Conservation (phyloP, 2,329 filamentous ascomycete species). For the Stachybotrys elegans region DNA sequence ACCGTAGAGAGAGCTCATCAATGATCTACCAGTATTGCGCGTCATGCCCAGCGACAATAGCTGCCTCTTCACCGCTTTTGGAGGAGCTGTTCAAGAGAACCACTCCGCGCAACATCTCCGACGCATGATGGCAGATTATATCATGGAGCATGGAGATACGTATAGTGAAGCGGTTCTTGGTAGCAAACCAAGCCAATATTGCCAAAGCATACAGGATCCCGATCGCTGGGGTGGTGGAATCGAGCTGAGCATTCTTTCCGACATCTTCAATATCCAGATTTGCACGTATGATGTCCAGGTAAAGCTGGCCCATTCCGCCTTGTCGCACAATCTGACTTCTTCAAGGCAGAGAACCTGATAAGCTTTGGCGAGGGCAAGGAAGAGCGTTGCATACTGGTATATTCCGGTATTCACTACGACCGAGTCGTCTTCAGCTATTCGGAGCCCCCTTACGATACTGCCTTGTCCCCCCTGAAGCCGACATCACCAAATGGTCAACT, state of each 20-base stretch:
- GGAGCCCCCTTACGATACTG: slow-evolving; percentile 48
- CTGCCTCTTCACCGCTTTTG: slow-evolving; percentile 88
- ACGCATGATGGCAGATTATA: slow-evolving; percentile 71
- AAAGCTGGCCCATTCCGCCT: slow-evolving; percentile 4
- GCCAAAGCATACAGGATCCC: slow-evolving; percentile 71
- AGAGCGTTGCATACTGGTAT: slow-evolving; percentile 74
- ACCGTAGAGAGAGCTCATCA: slow-evolving; percentile 5
- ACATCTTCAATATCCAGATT: slow-evolving; percentile 82
- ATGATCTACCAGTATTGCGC: slow-evolving; percentile 64
- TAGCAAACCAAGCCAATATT: slow-evolving; percentile 68
- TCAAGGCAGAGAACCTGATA: slow-evolving; percentile 29
- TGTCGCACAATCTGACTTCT: background rate
- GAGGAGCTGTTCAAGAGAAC: slow-evolving; percentile 64
- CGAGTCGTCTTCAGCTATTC: slow-evolving; percentile 71
- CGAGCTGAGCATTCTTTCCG: slow-evolving; percentile 78
- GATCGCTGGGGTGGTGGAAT: slow-evolving; percentile 90
- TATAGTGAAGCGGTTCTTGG: slow-evolving; percentile 78
- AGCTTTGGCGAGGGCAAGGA: slow-evolving; percentile 71
- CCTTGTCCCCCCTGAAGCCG: slow-evolving; percentile 64
- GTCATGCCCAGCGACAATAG: slow-evolving; percentile 98
- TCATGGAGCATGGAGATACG: slow-evolving; percentile 64
- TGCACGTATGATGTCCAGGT: slow-evolving; percentile 74
- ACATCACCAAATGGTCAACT: slow-evolving; percentile 56
- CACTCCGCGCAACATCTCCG: slow-evolving; percentile 55
- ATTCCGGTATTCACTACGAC: slow-evolving; percentile 93